Base-by-base conservation (phyloP, 2,329 filamentous ascomycete species). In the Paecilomyces sp. region DNA sequence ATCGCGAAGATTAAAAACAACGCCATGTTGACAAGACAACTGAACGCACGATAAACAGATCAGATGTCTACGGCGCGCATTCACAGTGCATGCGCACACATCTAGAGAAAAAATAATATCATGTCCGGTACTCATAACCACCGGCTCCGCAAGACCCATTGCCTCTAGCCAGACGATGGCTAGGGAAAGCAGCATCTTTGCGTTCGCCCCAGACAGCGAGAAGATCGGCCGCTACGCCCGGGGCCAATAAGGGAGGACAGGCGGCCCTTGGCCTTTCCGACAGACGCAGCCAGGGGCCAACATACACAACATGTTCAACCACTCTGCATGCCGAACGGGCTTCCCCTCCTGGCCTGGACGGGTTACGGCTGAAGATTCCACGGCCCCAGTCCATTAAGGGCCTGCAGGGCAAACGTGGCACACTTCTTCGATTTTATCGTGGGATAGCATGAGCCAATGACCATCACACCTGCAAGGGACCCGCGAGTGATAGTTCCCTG, bases 391-490 rank as follows among this genome's bases (percentile, higher is more conserved):
- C 18, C n/a, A 47, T 47, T 9, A 36, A 41, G 28, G 36, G n/a
- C 56, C 7, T 41, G 28, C 22, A 25, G 28, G 28, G 36, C 36
- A 9, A 56, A 59, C 54, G 58, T 59, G 58, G 58, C 58, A 59
- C 31, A 18, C 28, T 52, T 30, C 25, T 12, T 30, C 41, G 58
- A 59, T 59, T n/a, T 57, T 54, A 56, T 59, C 54, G 54, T 59
- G 58, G 58, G 28, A 51, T 56, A 3, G 36, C 12, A 41, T 36
- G 30, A 50, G 24, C 58, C 58, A 59, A 59, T 59, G 18, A 30
- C 54, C n/a, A 41, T 18, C 25, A 56, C 47, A 52, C 30, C 58
- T 59, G 58, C 58, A 59, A 59, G 54, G 58, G 36, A 59, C 58
- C 54, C 54, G 56, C 56, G 18, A 52, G 56, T 57, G n/a, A 53